These are phyloP conservation scores for Grigorovia yakushimaensis DNA, from an alignment of 805 yeast genomes.

Conservation along the genomic window DNA sequence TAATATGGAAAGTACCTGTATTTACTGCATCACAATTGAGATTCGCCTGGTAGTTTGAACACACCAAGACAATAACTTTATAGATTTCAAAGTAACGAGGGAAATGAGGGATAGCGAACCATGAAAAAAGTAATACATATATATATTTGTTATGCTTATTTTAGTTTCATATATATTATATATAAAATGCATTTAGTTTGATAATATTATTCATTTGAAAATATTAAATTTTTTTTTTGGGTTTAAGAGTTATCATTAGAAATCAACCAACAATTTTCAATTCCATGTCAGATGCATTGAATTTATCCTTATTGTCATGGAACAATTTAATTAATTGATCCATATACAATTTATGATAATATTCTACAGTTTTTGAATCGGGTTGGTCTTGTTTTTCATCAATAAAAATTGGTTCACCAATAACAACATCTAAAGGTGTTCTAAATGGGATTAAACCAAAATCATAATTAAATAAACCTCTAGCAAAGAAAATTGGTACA, in stretches of 20 bases:
- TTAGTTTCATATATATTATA: background rate
- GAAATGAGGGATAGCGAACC: no score
- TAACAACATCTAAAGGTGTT: slow-evolving; percentile 65
- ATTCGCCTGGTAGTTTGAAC: slow-evolving; percentile 85
- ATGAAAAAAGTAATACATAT: no score
- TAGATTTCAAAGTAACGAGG: no score
- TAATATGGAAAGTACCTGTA: slow-evolving; percentile 91
- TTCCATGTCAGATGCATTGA: slow-evolving; percentile 19
- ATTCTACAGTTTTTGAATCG: slow-evolving; percentile 42
- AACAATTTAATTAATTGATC: slow-evolving; percentile 53
- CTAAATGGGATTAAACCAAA: slow-evolving; percentile 86
- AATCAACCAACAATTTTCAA: slow-evolving; percentile 21
- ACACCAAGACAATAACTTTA: no score
- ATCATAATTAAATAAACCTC: slow-evolving; percentile 88
- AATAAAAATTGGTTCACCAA: slow-evolving; percentile 57
- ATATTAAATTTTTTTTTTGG: background rate
- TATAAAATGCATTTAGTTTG: background rate
- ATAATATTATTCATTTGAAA: background rate
- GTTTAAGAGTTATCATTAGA: background rate
- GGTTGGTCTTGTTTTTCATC: slow-evolving; percentile 39
- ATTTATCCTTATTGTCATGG: slow-evolving; percentile 54
- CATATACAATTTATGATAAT: slow-evolving; percentile 65
- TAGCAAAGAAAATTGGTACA: slow-evolving; percentile 79
- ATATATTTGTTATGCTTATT: slow-evolving; percentile 1
- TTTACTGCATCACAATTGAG: slow-evolving; percentile 89